These are phyloP conservation scores for Ormosia emarginata DNA, from an alignment of 306 rosid genomes.

Conservation along the genomic window DNA sequence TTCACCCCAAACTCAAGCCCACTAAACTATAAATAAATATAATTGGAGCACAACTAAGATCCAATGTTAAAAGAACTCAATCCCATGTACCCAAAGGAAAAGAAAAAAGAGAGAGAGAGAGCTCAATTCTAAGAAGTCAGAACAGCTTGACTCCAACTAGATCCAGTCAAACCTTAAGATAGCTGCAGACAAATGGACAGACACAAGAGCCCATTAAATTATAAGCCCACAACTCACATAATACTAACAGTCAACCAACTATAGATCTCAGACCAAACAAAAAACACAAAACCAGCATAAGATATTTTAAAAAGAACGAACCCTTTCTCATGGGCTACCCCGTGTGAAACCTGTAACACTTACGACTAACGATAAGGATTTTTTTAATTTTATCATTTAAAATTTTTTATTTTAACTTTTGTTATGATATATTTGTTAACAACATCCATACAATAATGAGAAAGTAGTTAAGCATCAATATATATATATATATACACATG, in stretches of 20 bases:
- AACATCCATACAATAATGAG: neutral
- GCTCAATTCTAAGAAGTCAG: neutral
- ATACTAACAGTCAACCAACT: neutral
- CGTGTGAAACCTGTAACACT: slow-evolving; percentile 11
- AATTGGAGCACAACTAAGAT: neutral
- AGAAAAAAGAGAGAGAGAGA: too few species aligned
- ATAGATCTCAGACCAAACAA: too few species aligned
- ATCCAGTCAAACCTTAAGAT: slow-evolving; percentile 3
- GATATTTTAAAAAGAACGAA: neutral
- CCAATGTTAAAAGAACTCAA: neutral
- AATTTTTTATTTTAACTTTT: too few species aligned
- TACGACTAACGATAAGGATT: neutral
- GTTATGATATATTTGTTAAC: too few species aligned
- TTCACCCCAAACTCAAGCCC: neutral
- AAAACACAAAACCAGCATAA: neutral
- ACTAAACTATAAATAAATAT: neutral
- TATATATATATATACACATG: neutral
- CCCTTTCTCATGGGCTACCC: neutral
- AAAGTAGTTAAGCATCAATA: neutral
- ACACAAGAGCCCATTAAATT: neutral
- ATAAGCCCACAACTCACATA: neutral
- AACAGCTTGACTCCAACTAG: neutral
- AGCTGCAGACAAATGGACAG: neutral
- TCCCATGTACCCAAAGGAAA: too few species aligned
- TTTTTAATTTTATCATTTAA: too few species aligned